Percentiles rank a stretch among this genome's conserved stretches.
Conservation (phyloP, 1,139 yeast genomes). For the Magnusiomyces sp. region DNA sequence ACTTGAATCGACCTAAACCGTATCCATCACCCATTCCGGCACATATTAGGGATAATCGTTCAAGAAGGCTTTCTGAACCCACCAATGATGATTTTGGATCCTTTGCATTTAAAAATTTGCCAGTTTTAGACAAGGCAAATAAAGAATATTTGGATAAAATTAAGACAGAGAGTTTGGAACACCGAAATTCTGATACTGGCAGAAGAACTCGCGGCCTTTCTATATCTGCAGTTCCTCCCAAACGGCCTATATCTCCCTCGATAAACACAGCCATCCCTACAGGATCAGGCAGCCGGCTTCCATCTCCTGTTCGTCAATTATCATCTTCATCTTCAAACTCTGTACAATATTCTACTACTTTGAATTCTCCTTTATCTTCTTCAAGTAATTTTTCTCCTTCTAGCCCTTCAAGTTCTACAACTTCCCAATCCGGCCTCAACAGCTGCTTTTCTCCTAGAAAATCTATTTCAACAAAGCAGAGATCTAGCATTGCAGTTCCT, state of each 20-base stretch:
- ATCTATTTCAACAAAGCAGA: neutral
- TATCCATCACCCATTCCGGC: conserved; percentile 44
- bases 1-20: conserved; percentile 1
- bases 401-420: conserved; percentile 15
- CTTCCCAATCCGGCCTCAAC: conserved; percentile 1
- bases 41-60: conserved; percentile 55
- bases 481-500: conserved; percentile 9
- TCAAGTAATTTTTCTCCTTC: conserved; percentile 11
- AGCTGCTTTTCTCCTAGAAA: too few species aligned
- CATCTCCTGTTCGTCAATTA: conserved; percentile 11
- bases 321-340: conserved; percentile 10
- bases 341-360: conserved; percentile 13
- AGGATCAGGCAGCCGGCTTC: conserved; percentile 5
- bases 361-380: conserved; percentile 14
- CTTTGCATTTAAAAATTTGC: conserved; percentile 79
- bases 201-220: conserved; percentile 24
- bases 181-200: conserved; percentile 10
- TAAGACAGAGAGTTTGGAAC: conserved; percentile 69
- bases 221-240: conserved; percentile 14
- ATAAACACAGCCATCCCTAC: neutral
- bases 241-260: conserved; percentile 16
- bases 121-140: conserved; percentile 88
- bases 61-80: conserved; percentile 53
- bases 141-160: conserved; percentile 84
- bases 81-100: conserved; percentile 73